Conservation (phyloP, 805 yeast species). For the Torulaspora maleeae region DNA sequence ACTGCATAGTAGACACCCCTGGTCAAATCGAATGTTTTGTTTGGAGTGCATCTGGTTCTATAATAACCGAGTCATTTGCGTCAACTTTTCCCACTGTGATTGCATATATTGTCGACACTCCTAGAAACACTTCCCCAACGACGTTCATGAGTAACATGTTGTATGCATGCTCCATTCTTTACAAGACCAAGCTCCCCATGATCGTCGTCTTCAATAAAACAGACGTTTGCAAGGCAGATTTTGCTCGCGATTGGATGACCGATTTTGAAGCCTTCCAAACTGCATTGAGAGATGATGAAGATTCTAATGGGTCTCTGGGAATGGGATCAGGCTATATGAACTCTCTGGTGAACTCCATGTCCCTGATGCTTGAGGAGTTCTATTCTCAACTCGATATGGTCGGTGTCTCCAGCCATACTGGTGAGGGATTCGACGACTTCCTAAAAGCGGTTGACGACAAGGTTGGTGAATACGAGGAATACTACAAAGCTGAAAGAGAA, state of each 20-base stretch:
- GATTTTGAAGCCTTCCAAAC: slow-evolving; percentile 89
- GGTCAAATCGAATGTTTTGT: slow-evolving; percentile 98
- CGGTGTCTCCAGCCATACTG: slow-evolving; percentile 89
- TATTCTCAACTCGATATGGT: slow-evolving; percentile 89
- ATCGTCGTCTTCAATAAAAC: slow-evolving; percentile 93
- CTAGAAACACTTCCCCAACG: slow-evolving; percentile 88
- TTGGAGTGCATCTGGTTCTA: slow-evolving; percentile 97
- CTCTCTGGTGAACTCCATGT: slow-evolving; percentile 89
- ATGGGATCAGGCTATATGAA: slow-evolving; percentile 83
- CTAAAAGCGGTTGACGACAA: slow-evolving; percentile 78
- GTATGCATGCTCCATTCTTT: slow-evolving; percentile 93
- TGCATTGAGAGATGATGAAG: slow-evolving; percentile 65
- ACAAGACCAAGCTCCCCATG: slow-evolving; percentile 96
- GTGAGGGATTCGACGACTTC: slow-evolving; percentile 91
- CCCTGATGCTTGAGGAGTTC: slow-evolving; percentile 92
- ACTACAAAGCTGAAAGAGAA: slow-evolving; percentile 82
- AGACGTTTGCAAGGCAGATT: slow-evolving; percentile 77
- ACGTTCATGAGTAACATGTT: slow-evolving; percentile 98
- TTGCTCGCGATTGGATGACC: slow-evolving; percentile 95
- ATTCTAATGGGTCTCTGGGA: slow-evolving; percentile 52
- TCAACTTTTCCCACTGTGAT: slow-evolving; percentile 92
- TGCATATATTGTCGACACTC: slow-evolving; percentile 95
- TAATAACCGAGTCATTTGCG: slow-evolving; percentile 94
- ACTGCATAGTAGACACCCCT: slow-evolving; percentile 92
- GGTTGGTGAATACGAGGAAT: slow-evolving; percentile 80